A percentile compares a stretch with the other conserved stretches of the same genome.
Evolutionary conservation across 2,329 filamentous ascomycete species (phyloP).

Genomic region (Aspergillaceae sp.): DNA sequence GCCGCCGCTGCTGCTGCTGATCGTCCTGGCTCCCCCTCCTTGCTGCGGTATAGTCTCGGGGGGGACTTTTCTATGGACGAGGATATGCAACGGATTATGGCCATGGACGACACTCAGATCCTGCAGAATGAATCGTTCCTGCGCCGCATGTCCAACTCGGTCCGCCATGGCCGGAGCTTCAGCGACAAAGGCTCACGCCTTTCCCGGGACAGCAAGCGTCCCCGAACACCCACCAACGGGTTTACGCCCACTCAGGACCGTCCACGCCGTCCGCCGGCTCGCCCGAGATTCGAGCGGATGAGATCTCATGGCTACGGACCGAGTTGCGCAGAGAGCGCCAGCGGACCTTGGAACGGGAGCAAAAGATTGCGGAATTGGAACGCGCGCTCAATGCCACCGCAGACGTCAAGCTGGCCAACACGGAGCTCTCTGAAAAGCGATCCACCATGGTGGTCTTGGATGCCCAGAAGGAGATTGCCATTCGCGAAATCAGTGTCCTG

Average conservation of each 20-base stretch:
- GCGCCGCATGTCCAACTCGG: constrained; percentile 82
- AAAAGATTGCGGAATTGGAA: constrained; percentile 73
- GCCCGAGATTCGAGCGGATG: constrained; percentile 44
- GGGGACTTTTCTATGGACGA: constrained; percentile 92
- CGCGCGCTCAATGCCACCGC: constrained; percentile 49
- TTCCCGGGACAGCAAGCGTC: constrained; percentile 59
- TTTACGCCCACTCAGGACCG: constrained; percentile 48
- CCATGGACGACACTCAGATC: constrained; percentile 53
- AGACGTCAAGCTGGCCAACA: constrained; percentile 69
- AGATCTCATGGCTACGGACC: constrained; percentile 55
- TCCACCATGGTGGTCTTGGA: constrained; percentile 93
- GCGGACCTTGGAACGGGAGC: constrained; percentile 75
- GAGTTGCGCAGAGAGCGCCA: constrained; percentile 78
- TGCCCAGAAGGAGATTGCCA: constrained; percentile 90
- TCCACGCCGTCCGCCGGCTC: constrained; percentile 63
- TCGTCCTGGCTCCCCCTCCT: constrained; percentile 53
- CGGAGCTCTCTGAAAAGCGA: constrained; percentile 81
- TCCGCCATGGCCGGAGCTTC: constrained; percentile 83
- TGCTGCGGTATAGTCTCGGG: constrained; percentile 65
- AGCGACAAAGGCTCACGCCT: constrained; percentile 57
- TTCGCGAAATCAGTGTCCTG: constrained; percentile 81
- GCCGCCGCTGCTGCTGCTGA: constrained; percentile 11
- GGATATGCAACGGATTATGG: constrained; percentile 83
- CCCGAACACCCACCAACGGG: constrained; percentile 54
- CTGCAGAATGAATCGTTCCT: constrained; percentile 65